Conservation (phyloP, 371 early-diverging fungal genomes). For the Rhizomucor miehei region DNA sequence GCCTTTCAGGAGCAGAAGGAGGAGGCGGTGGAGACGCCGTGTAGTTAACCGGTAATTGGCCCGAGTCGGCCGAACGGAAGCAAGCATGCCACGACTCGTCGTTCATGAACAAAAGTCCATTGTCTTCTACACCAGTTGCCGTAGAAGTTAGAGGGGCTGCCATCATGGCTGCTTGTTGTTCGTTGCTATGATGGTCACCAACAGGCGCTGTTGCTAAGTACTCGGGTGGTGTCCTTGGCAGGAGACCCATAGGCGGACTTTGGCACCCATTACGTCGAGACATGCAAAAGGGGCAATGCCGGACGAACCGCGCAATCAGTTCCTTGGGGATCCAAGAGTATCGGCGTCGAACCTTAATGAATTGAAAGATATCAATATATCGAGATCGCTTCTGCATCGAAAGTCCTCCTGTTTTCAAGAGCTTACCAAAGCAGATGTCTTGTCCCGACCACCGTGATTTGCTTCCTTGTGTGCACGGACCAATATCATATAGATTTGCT, state of each 20-base stretch:
- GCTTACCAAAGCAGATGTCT: conserved; percentile 60
- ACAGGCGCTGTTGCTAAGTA: conserved; percentile 14
- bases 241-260: conserved; percentile 29
- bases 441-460: conserved; percentile 63
- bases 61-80: not conserved
- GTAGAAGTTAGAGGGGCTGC: conserved; percentile 8
- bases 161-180: conserved; percentile 1
- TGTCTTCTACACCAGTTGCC: conserved; percentile 2
- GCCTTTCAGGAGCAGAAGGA: conserved; percentile 3
- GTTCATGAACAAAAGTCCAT: not conserved
- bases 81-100: not conserved
- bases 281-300: conserved; percentile 49
- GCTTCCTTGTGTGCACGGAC: conserved; percentile 58
- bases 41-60: not conserved
- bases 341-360: conserved; percentile 28
- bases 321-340: conserved; percentile 55
- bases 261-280: conserved; percentile 42
- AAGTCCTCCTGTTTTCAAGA: not conserved
- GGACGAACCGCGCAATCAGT: conserved; percentile 49
- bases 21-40: conserved; percentile 5
- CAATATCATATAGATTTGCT: conserved; percentile 56
- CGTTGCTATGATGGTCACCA: conserved; percentile 5
- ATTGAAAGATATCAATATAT: conserved; percentile 1
- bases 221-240: conserved; percentile 29
- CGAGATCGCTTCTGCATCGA: too few species aligned